Base-by-base conservation (phyloP, 1,139 yeast genomes). In the Taphrina communis region DNA sequence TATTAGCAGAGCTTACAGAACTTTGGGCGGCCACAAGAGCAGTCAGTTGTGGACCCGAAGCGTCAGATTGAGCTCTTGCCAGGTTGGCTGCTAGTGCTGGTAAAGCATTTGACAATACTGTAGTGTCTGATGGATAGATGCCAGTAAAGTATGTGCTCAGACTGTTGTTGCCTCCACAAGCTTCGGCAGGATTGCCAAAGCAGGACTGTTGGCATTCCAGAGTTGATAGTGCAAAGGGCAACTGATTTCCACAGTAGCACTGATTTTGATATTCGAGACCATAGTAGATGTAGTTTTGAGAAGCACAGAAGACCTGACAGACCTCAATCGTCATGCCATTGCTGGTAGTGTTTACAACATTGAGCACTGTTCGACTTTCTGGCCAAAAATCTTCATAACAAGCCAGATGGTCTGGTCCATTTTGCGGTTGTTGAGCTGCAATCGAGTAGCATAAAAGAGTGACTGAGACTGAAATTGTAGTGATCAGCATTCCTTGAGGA, bases 171-270 rank as follows among this genome's bases (percentile, higher is more conserved):
- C 69, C 69, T 8, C 69, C 69, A 31, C 69, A 59, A 12, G 44
- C 36, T 38, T 69, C 52, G 12, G 19, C n/a, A 12, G 57, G 42
- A 59, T 57, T 68, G 36, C 70, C 71, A 36, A 41, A 51, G 38
- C 70, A 69, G 9, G 61, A 17, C 50, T 51, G 41, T 17, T 42
- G 41, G 35, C 70, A 69, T 17, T 52, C 39, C 7, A 35, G 25
- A 19, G 19, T 46, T 8, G 65, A 41, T 14, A 39, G 52, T 17
- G 17, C 50, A 8, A 35, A 17, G 19, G 70, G 52, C 31, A 58
- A 17, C n/a, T 44, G 25, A 35, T 56, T 50, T n/a, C 66, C 66
- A 57, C 70, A 69, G 52, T 58, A 69, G 52, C 70, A 69, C 52
- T 69, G 59, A 11, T 41, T 50, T 44, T 44, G 50, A 58, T 65